Percentiles rank a stretch among this genome's conserved stretches.
These are phyloP conservation scores for Entomortierella chlamydospora DNA, from an alignment of 192 early-diverging fungal genomes.

Conservation along the genomic window DNA sequence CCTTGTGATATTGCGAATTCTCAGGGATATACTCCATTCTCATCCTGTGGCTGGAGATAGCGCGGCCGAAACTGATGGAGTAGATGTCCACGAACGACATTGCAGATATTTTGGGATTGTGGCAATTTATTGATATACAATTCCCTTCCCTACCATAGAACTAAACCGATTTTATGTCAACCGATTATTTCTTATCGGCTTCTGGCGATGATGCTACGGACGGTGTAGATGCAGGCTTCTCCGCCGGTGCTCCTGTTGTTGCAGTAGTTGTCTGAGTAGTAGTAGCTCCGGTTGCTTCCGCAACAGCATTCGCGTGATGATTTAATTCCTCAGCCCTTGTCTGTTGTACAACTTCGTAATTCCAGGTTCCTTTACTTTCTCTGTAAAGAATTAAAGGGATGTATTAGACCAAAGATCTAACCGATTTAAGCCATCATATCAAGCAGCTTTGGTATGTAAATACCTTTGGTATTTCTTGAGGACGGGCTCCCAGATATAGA, in stretches of 20 bases:
- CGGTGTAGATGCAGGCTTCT: background rate
- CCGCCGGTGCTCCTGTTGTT: background rate
- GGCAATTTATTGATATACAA: no score
- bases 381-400: background rate
- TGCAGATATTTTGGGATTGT: no score
- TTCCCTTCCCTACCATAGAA: no score
- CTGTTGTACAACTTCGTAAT: slow-evolving; percentile 49
- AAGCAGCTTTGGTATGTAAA: background rate
- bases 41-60: no score
- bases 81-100: no score
- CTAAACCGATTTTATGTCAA: no score
- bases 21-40: no score
- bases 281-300: background rate
- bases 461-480: slow-evolving; percentile 51
- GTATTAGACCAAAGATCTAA: background rate
- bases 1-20: no score
- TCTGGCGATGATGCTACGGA: background rate
- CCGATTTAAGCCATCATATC: no score
- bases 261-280: background rate
- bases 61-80: no score
- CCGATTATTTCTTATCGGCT: background rate
- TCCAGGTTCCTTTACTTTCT: slow-evolving; percentile 51
- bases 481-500: slow-evolving; percentile 49
- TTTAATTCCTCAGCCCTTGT: slow-evolving; percentile 44
- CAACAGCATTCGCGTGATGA: slow-evolving; percentile 20